phyloP scores from a whole-genome alignment of 2,329 filamentous ascomycete genomes.

The Neopestalotiopsis sp. region DNA sequence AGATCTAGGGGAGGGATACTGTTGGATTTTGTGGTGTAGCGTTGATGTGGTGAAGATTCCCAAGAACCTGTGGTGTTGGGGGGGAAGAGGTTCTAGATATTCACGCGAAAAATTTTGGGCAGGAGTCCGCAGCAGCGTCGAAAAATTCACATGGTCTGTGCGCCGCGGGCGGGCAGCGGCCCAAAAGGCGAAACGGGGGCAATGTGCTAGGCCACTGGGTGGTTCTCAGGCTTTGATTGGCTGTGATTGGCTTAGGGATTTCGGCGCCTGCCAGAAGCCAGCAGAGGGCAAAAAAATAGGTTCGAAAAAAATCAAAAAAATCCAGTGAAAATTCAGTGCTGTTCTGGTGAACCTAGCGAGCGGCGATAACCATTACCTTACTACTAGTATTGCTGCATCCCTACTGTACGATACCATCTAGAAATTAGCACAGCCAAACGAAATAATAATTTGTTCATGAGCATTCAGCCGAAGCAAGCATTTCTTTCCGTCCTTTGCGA shows the following conservation, averaged over 20 bases:
- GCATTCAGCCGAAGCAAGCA: no score
- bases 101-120: slow-evolving; percentile 19
- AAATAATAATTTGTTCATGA: no score
- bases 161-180: background rate
- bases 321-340: background rate
- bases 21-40: slow-evolving; percentile 8
- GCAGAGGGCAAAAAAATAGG: slow-evolving; percentile 1
- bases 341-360: background rate
- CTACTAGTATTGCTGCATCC: background rate
- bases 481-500: no score
- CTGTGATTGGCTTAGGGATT: background rate
- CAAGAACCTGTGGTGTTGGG: slow-evolving; percentile 11
- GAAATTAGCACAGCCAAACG: no score
- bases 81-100: slow-evolving; percentile 14
- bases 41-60: slow-evolving; percentile 18
- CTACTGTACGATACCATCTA: background rate
- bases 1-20: slow-evolving; percentile 20
- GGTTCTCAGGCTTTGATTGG: background rate
- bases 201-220: background rate
- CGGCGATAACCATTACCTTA: background rate
- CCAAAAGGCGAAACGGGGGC: slow-evolving; percentile 11
- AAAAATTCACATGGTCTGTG: slow-evolving; percentile 16
- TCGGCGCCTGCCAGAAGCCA: background rate
- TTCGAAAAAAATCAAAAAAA: background rate
- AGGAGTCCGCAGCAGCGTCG: slow-evolving; percentile 9